Evolutionary conservation across 495 filamentous ascomycete genomes (phyloP).

Genomic region (Xylaria curta): DNA sequence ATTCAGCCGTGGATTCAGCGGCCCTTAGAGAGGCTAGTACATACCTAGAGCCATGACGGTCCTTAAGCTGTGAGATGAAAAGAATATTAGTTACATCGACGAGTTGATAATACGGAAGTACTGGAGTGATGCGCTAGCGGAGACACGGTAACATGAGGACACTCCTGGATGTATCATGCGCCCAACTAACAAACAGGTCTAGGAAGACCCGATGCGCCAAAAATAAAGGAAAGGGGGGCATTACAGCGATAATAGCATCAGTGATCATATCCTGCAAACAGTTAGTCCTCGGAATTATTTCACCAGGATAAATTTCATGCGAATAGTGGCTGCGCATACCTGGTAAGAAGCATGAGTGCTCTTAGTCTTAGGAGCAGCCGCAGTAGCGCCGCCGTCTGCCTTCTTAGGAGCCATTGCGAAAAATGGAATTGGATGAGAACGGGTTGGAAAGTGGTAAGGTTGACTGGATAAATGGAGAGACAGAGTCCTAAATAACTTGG

Average conservation of each 20-base stretch:
- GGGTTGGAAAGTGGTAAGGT: slow-evolving; percentile 21
- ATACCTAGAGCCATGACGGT: slow-evolving; percentile 70
- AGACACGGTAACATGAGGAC: slow-evolving; percentile 30
- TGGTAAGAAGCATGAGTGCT: slow-evolving; percentile 62
- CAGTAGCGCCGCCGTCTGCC: slow-evolving; percentile 46
- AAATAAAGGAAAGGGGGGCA: slow-evolving; percentile 50
- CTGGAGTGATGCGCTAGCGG: slow-evolving; percentile 12
- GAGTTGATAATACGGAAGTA: slow-evolving; percentile 22
- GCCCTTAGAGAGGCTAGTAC: slow-evolving; percentile 31
- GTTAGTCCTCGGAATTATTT: slow-evolving; percentile 49
- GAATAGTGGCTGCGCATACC: slow-evolving; percentile 50
- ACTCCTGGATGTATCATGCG: slow-evolving; percentile 27
- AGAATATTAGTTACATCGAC: slow-evolving; percentile 54
- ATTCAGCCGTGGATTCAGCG: background rate
- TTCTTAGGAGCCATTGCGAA: slow-evolving; percentile 72
- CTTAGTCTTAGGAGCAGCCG: slow-evolving; percentile 63
- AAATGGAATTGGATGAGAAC: slow-evolving; percentile 26
- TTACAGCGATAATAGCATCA: slow-evolving; percentile 69
- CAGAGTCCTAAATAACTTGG: slow-evolving; percentile 23
- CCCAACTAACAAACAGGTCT: slow-evolving; percentile 34
- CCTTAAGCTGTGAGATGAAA: slow-evolving; percentile 62
- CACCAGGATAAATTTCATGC: slow-evolving; percentile 25
- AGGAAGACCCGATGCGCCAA: slow-evolving; percentile 42
- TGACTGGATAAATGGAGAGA: slow-evolving; percentile 15
- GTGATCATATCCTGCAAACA: slow-evolving; percentile 67